Percentiles rank a stretch among this genome's conserved stretches.
These are phyloP conservation scores for Cajanus cajan DNA, from an alignment of 306 rosid species.

Conservation along the genomic window DNA sequence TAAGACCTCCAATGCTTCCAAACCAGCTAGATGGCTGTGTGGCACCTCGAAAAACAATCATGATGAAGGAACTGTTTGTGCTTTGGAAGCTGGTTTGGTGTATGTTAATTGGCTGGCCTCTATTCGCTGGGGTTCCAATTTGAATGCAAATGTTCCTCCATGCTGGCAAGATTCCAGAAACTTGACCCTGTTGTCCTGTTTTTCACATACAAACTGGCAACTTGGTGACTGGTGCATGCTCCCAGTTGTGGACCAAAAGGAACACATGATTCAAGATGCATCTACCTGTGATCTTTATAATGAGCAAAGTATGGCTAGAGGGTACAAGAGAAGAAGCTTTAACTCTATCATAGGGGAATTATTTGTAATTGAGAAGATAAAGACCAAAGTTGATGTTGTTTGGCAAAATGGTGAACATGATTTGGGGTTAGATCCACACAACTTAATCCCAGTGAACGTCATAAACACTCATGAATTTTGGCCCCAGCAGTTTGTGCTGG, in stretches of 20 bases:
- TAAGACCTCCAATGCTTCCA: constrained; percentile 57
- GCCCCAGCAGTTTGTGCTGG: constrained; percentile 88
- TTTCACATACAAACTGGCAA: constrained; percentile 84
- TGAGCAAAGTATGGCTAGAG: constrained; percentile 45
- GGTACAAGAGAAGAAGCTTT: constrained; percentile 37
- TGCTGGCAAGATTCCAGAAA: constrained; percentile 63
- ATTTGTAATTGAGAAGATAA: constrained; percentile 71
- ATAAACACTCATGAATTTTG: constrained; percentile 81
- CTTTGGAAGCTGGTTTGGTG: constrained; percentile 80
- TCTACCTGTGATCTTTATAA: constrained; percentile 33
- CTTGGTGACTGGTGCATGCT: constrained; percentile 96
- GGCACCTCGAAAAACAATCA: constrained; percentile 70
- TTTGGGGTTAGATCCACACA: constrained; percentile 62
- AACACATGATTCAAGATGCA: constrained; percentile 35
- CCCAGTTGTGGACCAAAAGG: constrained; percentile 42
- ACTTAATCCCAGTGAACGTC: constrained; percentile 62
- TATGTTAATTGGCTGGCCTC: constrained; percentile 79
- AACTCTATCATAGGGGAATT: constrained; percentile 50
- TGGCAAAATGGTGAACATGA: constrained; percentile 86
- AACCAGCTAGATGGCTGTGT: constrained; percentile 76
- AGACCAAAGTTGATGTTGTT: constrained; percentile 68
- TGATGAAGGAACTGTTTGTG: constrained; percentile 73
- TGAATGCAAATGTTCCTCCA: constrained; percentile 52
- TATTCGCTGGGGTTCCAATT: constrained; percentile 46
- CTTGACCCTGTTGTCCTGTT: constrained; percentile 75